Conservation (phyloP, 129 eudicot genomes). For the Chrysanthemum makinoi region DNA sequence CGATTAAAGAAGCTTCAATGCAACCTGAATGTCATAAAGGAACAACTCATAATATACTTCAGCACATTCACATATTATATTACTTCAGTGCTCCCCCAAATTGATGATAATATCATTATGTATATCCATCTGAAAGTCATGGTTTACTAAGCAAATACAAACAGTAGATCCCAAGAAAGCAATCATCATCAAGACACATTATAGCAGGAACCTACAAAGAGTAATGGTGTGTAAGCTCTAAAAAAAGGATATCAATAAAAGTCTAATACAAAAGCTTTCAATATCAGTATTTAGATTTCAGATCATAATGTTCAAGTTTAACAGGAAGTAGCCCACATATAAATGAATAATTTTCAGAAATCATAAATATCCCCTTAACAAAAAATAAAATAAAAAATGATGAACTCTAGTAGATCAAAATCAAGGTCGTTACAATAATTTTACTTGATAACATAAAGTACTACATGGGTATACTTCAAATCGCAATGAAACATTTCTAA, state of each 20-base stretch:
- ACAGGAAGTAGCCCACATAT: background rate
- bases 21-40: background rate
- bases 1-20: slow-evolving; percentile 7
- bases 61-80: slow-evolving; percentile 63
- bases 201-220: slow-evolving; percentile 73
- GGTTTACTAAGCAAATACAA: slow-evolving; percentile 50
- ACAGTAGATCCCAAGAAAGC: slow-evolving; percentile 86
- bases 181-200: slow-evolving; percentile 74
- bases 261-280: too few relatives aligned
- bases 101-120: slow-evolving; percentile 63
- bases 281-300: background rate
- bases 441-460: background rate
- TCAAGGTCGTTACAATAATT: background rate
- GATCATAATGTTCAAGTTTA: background rate
- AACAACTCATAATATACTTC: slow-evolving; percentile 44
- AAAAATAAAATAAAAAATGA: background rate
- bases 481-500: too few relatives aligned
- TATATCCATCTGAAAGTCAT: slow-evolving; percentile 91
- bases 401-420: background rate
- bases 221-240: slow-evolving; percentile 4
- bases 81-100: slow-evolving; percentile 81
- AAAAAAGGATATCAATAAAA: too few relatives aligned
- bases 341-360: background rate
- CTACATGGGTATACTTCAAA: too few relatives aligned
- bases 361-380: background rate